Conservation (phyloP, 2,329 filamentous ascomycete genomes). For the Beauveria medogensis region DNA sequence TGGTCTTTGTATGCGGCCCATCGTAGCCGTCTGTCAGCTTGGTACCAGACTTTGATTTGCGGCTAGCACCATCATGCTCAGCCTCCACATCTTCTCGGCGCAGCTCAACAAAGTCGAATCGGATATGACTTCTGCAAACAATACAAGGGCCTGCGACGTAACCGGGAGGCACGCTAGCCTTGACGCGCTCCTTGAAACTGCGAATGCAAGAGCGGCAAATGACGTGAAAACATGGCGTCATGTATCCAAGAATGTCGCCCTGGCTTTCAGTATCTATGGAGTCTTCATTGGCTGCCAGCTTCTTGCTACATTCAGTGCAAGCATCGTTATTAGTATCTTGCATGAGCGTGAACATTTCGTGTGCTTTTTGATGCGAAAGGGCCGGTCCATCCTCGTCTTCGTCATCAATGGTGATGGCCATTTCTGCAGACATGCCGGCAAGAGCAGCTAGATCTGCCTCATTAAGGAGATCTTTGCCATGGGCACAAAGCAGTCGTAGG, state of each 20-base stretch:
- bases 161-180: constrained; percentile 27
- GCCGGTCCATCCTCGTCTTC: constrained; percentile 55
- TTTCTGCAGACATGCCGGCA: constrained; percentile 73
- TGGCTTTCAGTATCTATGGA: constrained; percentile 47
- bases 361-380: constrained; percentile 64
- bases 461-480: constrained; percentile 84
- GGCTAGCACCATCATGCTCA: constrained; percentile 44
- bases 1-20: constrained; percentile 88
- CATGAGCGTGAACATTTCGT: constrained; percentile 79
- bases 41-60: constrained; percentile 26
- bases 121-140: constrained; percentile 57
- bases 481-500: constrained; percentile 82
- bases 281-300: constrained; percentile 49
- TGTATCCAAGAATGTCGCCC: constrained; percentile 62
- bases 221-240: constrained; percentile 83
- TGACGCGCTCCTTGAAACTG: constrained; percentile 46
- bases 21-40: constrained; percentile 63
- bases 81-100: constrained; percentile 51
- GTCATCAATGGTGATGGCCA: constrained; percentile 83
- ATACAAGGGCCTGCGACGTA: constrained; percentile 50
- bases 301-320: constrained; percentile 63
- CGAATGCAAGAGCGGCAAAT: constrained; percentile 69
- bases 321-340: constrained; percentile 69
- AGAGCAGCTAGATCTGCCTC: constrained; percentile 74
- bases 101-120: constrained; percentile 59